phyloP scores from a whole-genome alignment of 148 eudicot species.

The Talinum fruticosum region DNA sequence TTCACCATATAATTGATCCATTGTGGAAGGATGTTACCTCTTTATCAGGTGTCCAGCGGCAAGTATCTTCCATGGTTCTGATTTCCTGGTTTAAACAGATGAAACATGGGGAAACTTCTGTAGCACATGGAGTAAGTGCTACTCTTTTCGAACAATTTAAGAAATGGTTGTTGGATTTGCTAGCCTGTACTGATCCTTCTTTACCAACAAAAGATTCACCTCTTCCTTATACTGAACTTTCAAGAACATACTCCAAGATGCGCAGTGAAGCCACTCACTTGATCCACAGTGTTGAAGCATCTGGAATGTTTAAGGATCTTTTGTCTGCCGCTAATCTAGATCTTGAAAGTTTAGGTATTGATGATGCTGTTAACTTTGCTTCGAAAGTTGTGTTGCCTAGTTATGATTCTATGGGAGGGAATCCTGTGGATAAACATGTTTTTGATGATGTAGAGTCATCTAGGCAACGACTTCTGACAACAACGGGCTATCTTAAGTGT shows the following conservation, averaged over 20 bases:
- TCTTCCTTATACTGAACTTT: conserved; percentile 85
- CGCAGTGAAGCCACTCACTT: conserved; percentile 83
- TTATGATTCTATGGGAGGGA: conserved; percentile 43
- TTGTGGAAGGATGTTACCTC: conserved; percentile 79
- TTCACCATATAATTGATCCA: conserved; percentile 60
- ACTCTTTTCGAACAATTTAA: conserved; percentile 53
- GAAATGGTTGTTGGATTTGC: conserved; percentile 70
- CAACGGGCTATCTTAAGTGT: conserved; percentile 92
- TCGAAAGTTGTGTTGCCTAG: conserved; percentile 48
- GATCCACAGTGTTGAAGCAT: conserved; percentile 51
- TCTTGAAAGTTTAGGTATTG: conserved; percentile 60
- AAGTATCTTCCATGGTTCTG: conserved; percentile 89
- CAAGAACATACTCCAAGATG: conserved; percentile 93
- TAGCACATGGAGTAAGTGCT: conserved; percentile 35
- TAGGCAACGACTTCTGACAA: conserved; percentile 74
- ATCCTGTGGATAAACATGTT: conserved; percentile 35
- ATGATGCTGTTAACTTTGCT: conserved; percentile 81
- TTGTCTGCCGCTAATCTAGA: conserved; percentile 40
- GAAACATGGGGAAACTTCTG: conserved; percentile 31
- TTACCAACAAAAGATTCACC: conserved; percentile 80
- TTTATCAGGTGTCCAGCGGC: conserved; percentile 91
- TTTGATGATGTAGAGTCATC: conserved; percentile 70
- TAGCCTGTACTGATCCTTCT: conserved; percentile 85
- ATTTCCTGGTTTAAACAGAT: conserved; percentile 94
- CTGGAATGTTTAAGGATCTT: conserved; percentile 46